Evolutionary conservation across 805 yeast species (phyloP), one percentile per base, ranked within the genome.

Genomic region (Candida ortonii): DNA sequence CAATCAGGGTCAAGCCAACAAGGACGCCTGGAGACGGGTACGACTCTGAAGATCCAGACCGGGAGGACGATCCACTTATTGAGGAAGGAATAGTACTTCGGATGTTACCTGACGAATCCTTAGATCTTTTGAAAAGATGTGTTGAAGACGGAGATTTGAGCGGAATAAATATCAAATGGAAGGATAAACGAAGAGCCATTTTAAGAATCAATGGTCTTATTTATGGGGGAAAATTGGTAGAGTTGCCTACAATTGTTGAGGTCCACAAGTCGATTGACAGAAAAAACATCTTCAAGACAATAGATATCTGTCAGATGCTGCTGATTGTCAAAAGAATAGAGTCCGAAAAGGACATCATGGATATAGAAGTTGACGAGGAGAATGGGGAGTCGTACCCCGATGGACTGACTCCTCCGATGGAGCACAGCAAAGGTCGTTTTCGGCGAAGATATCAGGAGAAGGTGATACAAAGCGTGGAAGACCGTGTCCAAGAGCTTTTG

Each of bases 11-110:
- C 23, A 76, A 73, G 42, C 80, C 80, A 1, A 69, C 76, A 1
- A 67, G 95, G 48, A 70, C 81, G 3, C 93, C 95, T 0, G 96
- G 96, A 4, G 96, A 90, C 49, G 97, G 97, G 1, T 90, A 90
- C 59, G 98, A 90, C 54, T 83, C 95, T 3, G 97, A 90, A 51
- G 97, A 95, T 13, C 95, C 96, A 0, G 97, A 90, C 46, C 67
- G 86, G 16, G 98, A 93, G 55, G 96, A 88, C 41, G 97, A 93
- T 53, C 97, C 98, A 1, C 63, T 87, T 41, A 66, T 87, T 7
- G 97, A 93, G 53, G 95, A 86, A 46, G 95, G 93, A 0, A 69
- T 93, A 1, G 68, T 88, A 1, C 57, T 93, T 26, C 69, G 98
- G 35, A 78, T 90, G 63, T 45, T 80, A n/a, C 64, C 67, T 1